Percentiles rank a stretch among this genome's conserved stretches.
These are phyloP conservation scores for Phallus indusiatus DNA, from an alignment of 768 basidiomycete genomes.

Conservation along the genomic window DNA sequence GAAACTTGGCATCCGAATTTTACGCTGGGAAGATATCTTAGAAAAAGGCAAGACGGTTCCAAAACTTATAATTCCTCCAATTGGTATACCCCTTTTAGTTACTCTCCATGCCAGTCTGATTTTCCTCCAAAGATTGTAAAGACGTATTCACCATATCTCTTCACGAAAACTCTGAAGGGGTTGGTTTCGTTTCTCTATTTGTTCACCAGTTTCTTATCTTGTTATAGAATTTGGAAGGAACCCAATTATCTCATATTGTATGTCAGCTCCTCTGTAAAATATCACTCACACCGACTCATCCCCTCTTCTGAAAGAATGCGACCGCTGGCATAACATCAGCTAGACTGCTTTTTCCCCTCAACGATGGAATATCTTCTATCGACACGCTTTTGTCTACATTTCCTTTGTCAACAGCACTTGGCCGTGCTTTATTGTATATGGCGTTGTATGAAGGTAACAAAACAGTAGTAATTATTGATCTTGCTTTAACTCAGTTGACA, in stretches of 20 bases:
- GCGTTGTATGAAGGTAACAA: slow-evolving; percentile 57
- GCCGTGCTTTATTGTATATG: slow-evolving; percentile 70
- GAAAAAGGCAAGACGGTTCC: slow-evolving; percentile 48
- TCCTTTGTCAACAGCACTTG: slow-evolving; percentile 65
- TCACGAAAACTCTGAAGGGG: slow-evolving; percentile 34
- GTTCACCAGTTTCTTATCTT: not conserved
- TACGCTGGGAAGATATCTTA: slow-evolving; percentile 64
- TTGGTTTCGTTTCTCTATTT: slow-evolving; percentile 9
- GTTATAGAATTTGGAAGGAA: slow-evolving; percentile 43
- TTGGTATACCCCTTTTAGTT: slow-evolving; percentile 30
- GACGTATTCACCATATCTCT: slow-evolving; percentile 66
- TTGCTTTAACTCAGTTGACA: not conserved
- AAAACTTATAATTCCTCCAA: slow-evolving; percentile 34
- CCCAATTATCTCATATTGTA: slow-evolving; percentile 62
- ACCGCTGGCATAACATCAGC: slow-evolving; percentile 83
- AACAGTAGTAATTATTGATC: not conserved
- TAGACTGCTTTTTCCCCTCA: slow-evolving; percentile 65
- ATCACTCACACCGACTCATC: not conserved
- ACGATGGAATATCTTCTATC: slow-evolving; percentile 53
- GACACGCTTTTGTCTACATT: slow-evolving; percentile 76
- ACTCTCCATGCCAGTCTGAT: slow-evolving; percentile 5
- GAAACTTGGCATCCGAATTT: slow-evolving; percentile 26
- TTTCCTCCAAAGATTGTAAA: slow-evolving; percentile 33
- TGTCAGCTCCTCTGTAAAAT: slow-evolving; percentile 1
- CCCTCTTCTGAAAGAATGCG: slow-evolving; percentile 48